phyloP scores from a whole-genome alignment of 208 protist genomes.

The Leishmania arabica region DNA sequence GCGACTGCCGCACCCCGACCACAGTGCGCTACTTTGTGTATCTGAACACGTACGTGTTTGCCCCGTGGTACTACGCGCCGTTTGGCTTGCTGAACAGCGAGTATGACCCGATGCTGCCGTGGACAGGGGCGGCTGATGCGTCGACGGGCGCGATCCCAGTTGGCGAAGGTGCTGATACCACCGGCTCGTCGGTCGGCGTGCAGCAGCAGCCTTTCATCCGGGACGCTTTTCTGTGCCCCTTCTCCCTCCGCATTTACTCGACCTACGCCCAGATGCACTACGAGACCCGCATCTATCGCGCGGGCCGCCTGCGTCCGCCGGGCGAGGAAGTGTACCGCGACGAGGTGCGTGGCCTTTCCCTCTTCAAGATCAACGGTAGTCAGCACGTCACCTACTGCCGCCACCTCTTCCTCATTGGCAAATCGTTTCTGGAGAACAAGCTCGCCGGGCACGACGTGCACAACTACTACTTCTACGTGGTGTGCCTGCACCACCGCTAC shows the following conservation, averaged over 20 bases:
- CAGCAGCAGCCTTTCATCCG: slow-evolving; percentile 62
- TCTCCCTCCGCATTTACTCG: slow-evolving; percentile 79
- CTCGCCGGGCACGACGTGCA: slow-evolving; percentile 86
- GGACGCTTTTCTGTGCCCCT: slow-evolving; percentile 86
- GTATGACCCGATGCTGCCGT: slow-evolving; percentile 60
- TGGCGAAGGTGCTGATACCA: neutral
- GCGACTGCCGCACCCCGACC: slow-evolving; percentile 79
- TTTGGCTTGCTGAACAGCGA: slow-evolving; percentile 76
- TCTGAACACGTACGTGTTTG: slow-evolving; percentile 64
- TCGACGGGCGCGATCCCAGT: too few species aligned
- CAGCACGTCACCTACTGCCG: slow-evolving; percentile 79
- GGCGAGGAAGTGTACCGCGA: slow-evolving; percentile 86
- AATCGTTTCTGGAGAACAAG: slow-evolving; percentile 93
- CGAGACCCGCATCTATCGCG: slow-evolving; percentile 67
- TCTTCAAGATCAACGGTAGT: slow-evolving; percentile 88
- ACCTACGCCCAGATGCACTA: slow-evolving; percentile 72
- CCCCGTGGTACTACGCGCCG: slow-evolving; percentile 88
- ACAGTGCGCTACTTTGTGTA: slow-evolving; percentile 84
- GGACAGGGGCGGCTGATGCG: neutral
- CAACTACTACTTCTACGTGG: slow-evolving; percentile 89
- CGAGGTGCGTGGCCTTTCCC: slow-evolving; percentile 61
- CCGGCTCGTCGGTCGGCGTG: neutral
- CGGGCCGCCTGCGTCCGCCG: slow-evolving; percentile 60
- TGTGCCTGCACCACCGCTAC: slow-evolving; percentile 79
- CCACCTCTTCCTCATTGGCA: slow-evolving; percentile 84